Evolutionary conservation across 176 grass and related monocot genomes (phyloP).

Genomic region (Thalia dealbata): DNA sequence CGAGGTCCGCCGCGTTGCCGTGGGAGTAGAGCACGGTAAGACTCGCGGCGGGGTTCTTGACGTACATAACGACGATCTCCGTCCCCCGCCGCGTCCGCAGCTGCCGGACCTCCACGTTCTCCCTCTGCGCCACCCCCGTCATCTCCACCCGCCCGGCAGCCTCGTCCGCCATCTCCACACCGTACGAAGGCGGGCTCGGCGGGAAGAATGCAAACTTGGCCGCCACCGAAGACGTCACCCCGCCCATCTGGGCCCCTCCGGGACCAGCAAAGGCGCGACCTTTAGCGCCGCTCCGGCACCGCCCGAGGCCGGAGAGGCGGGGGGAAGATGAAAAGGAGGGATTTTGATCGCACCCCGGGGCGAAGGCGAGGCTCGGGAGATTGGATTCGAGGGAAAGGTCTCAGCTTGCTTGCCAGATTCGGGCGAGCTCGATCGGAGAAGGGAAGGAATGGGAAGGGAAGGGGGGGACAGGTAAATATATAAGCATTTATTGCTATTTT

Average conservation of each 20-base stretch:
- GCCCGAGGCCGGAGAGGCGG: background rate
- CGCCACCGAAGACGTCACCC: slow-evolving; percentile 66
- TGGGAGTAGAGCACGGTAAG: slow-evolving; percentile 96
- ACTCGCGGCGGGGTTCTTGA: slow-evolving; percentile 52
- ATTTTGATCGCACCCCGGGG: background rate
- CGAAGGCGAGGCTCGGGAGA: background rate
- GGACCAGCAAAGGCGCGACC: background rate
- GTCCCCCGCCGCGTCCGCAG: slow-evolving; percentile 62
- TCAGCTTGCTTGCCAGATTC: background rate
- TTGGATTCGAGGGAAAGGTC: background rate
- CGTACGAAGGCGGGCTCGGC: slow-evolving; percentile 64
- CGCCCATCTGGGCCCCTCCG: slow-evolving; percentile 33
- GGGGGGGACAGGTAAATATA: background rate
- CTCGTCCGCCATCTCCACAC: slow-evolving; percentile 12
- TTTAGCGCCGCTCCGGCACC: background rate
- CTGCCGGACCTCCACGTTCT: slow-evolving; percentile 58
- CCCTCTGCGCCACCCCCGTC: slow-evolving; percentile 25
- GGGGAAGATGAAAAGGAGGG: background rate
- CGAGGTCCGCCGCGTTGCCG: slow-evolving; percentile 89
- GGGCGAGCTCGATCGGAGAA: background rate
- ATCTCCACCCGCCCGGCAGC: slow-evolving; percentile 16
- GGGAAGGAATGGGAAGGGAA: background rate
- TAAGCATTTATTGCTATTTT: slow-evolving; percentile 5
- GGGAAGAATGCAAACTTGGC: slow-evolving; percentile 83
- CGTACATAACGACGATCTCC: slow-evolving; percentile 74